Base-by-base conservation (phyloP, 768 basidiomycete species). In the Rhizopogon vulgaris region DNA sequence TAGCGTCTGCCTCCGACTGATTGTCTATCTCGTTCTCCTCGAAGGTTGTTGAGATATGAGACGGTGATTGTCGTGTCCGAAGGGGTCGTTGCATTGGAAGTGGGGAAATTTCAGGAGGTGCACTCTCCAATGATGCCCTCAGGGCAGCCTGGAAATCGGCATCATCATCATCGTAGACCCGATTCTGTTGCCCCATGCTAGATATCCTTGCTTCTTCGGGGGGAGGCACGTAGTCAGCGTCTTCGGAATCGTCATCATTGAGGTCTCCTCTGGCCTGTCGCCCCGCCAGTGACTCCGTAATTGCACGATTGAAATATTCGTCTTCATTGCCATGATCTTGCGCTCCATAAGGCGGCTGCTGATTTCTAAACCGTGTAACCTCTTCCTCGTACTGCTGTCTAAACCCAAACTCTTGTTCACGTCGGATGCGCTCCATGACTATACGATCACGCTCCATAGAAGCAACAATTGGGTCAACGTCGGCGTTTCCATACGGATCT, bases 161-260 rank as follows among this genome's bases (percentile, higher is more conserved):
- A 59, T 95, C 92, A 47, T 94, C 92, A 56, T 94, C 92, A 56
- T 94, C 92, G 58, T 89, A 84, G 37, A 84, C 79, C 41, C 82
- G 70, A 47, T 75, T 54, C 27, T 48, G 49, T 4, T 53, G 58
- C 56, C 34, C 53, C 43, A 54, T 45, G 41, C 42, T 32, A 49
- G 38, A 43, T 24, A 48, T 38, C 48, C 41, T 45, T 12, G 34
- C 38, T 32, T 48, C 34, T 12, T 22, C 22, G 3, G 52, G 54
- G 25, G 41, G 3, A 18, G 53, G 52, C 37, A 40, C 43, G 15
- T 59, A 41, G 3, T 65, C 58, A 9, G 58, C 63, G 4, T 65
- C 61, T 30, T 65, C 63, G 27, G 63, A 67, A 17, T 54, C 49
- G n/a, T 59, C 63, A n/a, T 69, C 61, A 9, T 50, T 60, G 43